These are phyloP conservation scores for Echium plantagineum DNA, from an alignment of 257 asterid genomes.

Conservation along the genomic window DNA sequence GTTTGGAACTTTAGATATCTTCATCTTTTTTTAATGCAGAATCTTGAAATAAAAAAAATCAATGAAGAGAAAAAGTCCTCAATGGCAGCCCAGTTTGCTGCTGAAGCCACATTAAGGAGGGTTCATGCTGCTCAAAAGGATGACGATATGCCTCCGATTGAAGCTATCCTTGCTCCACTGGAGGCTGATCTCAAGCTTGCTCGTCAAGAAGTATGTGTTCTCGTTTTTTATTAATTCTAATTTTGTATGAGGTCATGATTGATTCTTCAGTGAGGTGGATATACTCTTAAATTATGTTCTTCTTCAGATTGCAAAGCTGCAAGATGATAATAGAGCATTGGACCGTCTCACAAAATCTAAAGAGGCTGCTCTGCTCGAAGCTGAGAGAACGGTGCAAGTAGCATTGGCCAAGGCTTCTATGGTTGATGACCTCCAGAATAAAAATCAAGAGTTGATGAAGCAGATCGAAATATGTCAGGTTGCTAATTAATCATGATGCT, in stretches of 20 bases:
- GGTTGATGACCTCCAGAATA: conserved; percentile 98
- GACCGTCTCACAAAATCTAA: conserved; percentile 94
- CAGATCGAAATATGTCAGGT: conserved; percentile 99
- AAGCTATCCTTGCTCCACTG: conserved; percentile 92
- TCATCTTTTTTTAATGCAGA: conserved; percentile 29
- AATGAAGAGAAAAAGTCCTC: conserved; percentile 96
- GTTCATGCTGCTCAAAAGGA: conserved; percentile 96
- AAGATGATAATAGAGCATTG: conserved; percentile 91
- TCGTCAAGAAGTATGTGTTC: conserved; percentile 66
- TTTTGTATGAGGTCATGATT: conserved; percentile 6
- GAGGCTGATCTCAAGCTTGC: conserved; percentile 98
- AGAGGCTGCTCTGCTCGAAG: conserved; percentile 95
- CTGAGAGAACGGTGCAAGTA: conserved; percentile 86
- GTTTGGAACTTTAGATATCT: conserved; percentile 6
- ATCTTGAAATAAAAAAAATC: conserved; percentile 92
- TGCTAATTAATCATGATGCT: conserved; percentile 7
- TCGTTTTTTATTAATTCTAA: conserved; percentile 8
- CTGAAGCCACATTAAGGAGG: conserved; percentile 95
- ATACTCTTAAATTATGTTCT: conserved; percentile 6
- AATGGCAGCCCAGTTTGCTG: conserved; percentile 98
- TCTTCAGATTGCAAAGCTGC: conserved; percentile 77
- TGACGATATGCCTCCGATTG: conserved; percentile 99
- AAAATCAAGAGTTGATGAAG: conserved; percentile 92
- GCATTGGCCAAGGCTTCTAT: conserved; percentile 95
- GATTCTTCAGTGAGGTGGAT: conserved; percentile 9